Base-by-base conservation (phyloP, 441 rosid genomes). In the Eruca vesicaria region DNA sequence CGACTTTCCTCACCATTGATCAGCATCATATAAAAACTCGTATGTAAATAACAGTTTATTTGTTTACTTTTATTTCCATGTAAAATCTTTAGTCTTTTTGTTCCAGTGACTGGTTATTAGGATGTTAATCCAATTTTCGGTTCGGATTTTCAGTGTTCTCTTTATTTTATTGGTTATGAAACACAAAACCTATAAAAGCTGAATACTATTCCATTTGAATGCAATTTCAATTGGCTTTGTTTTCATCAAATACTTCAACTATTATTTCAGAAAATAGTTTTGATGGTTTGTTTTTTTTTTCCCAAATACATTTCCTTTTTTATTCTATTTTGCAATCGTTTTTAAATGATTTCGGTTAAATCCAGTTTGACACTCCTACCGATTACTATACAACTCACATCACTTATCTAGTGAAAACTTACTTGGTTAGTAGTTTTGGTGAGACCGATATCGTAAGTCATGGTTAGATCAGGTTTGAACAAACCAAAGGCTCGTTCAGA, bases 401-500 rank as follows among this genome's bases (percentile, higher is more conserved):
- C 7, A 18, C 16, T 61, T 16, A 61, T 61, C 45, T 61, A 20
- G 20, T 14, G 12, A 63, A 63, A 36, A 63, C 80, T 62, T 78
- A 78, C 81, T 68, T 68, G 81, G 66, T 78, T 57, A 28, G 70
- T 61, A 43, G 69, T 84, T 73, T 82, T 82, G 59, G 84, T 72
- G 69, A 95, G 91, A 8, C 99, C 99, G 3, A 79, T 80, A 52
- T 95, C 96, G 5, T 89, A 95, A 55, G 86, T 87, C 92, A 84
- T 74, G 68, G 95, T 81, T 65, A 90, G 85, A 72, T 91, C 99
- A 19, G 89, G 74, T 75, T 85, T 89, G 79, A 87, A 95, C 73
- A 95, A 88, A 5, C 97, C 98, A 28, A 91, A 95, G 2, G 92
- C 66, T 16, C 90, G 78, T 74, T 91, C 97, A 2, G 97, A 91